phyloP scores from a whole-genome alignment of 306 rosid genomes.

The Leucaena leucocephala region DNA sequence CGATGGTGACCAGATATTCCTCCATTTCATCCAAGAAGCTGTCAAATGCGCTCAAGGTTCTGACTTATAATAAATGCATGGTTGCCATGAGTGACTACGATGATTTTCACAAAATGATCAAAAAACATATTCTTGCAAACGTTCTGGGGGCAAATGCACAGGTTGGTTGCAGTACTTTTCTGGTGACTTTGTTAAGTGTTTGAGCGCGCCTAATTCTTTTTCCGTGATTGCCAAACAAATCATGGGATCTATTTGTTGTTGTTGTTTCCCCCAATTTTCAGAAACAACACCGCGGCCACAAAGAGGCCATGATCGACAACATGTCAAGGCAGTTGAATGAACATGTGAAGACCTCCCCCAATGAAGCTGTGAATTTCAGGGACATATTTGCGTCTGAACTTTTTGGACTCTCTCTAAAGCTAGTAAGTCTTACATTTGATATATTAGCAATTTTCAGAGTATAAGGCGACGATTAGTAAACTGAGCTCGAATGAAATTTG shows the following conservation, averaged over 20 bases:
- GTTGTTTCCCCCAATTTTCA: constrained; percentile 35
- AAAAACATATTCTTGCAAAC: constrained; percentile 65
- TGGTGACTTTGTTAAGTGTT: neutral
- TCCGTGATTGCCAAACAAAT: neutral
- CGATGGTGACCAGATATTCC: constrained; percentile 82
- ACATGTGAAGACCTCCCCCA: constrained; percentile 49
- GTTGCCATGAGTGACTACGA: constrained; percentile 90
- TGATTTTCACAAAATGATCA: constrained; percentile 81
- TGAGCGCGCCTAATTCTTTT: neutral
- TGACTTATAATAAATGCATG: constrained; percentile 79
- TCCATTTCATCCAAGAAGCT: constrained; percentile 85
- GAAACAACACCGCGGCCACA: constrained; percentile 71
- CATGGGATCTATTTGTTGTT: constrained; percentile 1
- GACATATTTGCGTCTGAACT: constrained; percentile 66
- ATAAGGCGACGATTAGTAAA: neutral
- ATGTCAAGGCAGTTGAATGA: constrained; percentile 51
- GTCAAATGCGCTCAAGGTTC: constrained; percentile 61
- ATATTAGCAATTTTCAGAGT: neutral
- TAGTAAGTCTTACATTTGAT: constrained; percentile 51
- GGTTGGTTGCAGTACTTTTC: constrained; percentile 41
- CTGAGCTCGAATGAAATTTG: neutral
- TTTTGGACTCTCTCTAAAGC: constrained; percentile 72
- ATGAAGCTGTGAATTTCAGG: constrained; percentile 65
- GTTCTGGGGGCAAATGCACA: constrained; percentile 81
- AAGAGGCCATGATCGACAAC: constrained; percentile 67